Conservation (phyloP, 2,329 filamentous ascomycete genomes). For the Sordariomycetes sp. region DNA sequence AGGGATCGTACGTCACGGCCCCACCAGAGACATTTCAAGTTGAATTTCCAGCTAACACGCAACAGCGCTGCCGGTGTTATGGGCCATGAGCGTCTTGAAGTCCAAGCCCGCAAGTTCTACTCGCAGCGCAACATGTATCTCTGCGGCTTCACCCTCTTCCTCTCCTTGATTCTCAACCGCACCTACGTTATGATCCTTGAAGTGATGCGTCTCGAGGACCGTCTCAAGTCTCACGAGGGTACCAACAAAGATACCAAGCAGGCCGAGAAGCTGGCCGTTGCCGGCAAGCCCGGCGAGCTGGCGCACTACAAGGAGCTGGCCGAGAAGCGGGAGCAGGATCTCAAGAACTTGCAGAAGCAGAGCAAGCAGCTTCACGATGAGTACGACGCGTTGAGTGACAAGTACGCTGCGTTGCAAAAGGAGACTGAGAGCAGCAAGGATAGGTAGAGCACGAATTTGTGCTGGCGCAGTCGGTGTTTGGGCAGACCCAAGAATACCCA, state of each 20-base stretch:
- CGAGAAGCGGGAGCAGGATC: conserved; percentile 70
- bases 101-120: conserved; percentile 99
- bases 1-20: conserved; percentile 33
- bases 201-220: conserved; percentile 82
- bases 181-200: conserved; percentile 98
- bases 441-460: too few relatives aligned
- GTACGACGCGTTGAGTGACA: conserved; percentile 79
- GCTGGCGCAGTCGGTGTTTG: too few relatives aligned
- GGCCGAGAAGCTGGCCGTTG: conserved; percentile 60
- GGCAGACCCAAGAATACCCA: too few relatives aligned
- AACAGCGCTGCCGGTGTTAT: conserved; percentile 54
- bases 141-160: conserved; percentile 97
- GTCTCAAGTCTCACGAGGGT: conserved; percentile 70
- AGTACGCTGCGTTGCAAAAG: conserved; percentile 54
- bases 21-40: background rate
- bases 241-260: conserved; percentile 50
- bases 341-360: conserved; percentile 89
- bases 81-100: conserved; percentile 92
- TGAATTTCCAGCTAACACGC: background rate
- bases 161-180: conserved; percentile 96
- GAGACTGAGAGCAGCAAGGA: conserved; percentile 50
- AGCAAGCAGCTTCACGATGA: conserved; percentile 71
- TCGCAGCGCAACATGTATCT: conserved; percentile 99
- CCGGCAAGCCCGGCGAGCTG: conserved; percentile 70
- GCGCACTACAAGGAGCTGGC: conserved; percentile 61